Evolutionary conservation across 768 basidiomycete genomes (phyloP).

Genomic region (Ramaria sp.): DNA sequence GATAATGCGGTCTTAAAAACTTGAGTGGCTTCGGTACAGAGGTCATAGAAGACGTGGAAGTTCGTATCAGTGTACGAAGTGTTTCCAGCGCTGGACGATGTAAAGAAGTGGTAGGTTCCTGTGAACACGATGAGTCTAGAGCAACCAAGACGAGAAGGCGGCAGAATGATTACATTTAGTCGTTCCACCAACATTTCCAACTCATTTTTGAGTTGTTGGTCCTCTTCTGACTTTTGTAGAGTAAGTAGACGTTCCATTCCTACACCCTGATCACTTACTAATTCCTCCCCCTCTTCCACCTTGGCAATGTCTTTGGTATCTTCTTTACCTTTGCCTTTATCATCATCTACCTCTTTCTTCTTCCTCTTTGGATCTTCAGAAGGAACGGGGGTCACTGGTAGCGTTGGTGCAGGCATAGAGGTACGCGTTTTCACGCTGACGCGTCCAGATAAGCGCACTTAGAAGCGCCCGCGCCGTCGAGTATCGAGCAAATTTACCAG

Average conservation of each 20-base stretch:
- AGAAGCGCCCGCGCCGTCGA: too few species aligned
- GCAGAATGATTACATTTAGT: constrained; percentile 49
- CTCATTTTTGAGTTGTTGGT: constrained; percentile 84
- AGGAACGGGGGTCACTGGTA: constrained; percentile 32
- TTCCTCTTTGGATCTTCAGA: constrained; percentile 74
- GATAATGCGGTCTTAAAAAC: constrained; percentile 92
- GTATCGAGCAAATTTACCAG: too few species aligned
- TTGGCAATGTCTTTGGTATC: constrained; percentile 21
- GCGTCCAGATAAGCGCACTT: constrained; percentile 4
- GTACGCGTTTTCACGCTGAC: neutral
- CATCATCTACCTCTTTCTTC: constrained; percentile 36
- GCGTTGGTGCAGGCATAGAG: constrained; percentile 10
- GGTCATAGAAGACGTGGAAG: constrained; percentile 98
- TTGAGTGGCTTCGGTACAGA: constrained; percentile 98
- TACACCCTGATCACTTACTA: constrained; percentile 45
- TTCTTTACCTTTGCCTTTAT: constrained; percentile 23
- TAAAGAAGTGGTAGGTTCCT: constrained; percentile 83
- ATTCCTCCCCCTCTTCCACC: constrained; percentile 46
- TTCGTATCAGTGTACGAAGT: constrained; percentile 84
- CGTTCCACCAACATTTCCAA: constrained; percentile 96
- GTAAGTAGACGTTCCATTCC: neutral
- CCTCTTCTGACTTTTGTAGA: constrained; percentile 75
- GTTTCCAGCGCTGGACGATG: constrained; percentile 90
- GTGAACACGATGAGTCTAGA: constrained; percentile 10
- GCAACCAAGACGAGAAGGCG: neutral